Base-by-base conservation (phyloP, 345 rosid genomes). In the Abelmoschus esculentus region DNA sequence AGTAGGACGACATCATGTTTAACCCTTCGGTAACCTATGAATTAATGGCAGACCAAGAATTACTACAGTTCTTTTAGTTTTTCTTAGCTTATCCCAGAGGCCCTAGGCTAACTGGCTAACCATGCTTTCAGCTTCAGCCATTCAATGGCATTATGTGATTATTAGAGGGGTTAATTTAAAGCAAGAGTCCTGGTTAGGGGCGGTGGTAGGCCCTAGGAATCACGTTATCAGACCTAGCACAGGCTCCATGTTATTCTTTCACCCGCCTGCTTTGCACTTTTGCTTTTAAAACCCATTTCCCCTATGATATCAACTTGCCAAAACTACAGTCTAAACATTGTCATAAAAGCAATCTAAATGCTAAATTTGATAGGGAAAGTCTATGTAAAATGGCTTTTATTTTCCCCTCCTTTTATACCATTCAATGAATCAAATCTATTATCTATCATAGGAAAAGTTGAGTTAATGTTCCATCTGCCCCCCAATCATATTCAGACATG, bases 401-500 rank as follows among this genome's bases (percentile, higher is more conserved):
- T 60, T 44, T 29, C 28, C 61, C 18, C 64, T 5, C 53, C 64
- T 3, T 47, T 19, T 57, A 11, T 38, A 77, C 56, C 70, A 70
- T 61, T 72, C 58, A 60, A 67, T 64, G 52, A 78, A 66, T 75
- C 65, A 75, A 72, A 15, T 28, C 74, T 29, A 61, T 54, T 46
- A 15, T 28, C 74, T 29, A 61, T 54, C 53, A 49, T 42, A 7
- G 7, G 78, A 44, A 44, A 46, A 46, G 5, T 80, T 75, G 74
- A 40, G 75, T 75, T 79, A 66, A 78, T 71, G 72, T 73, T 79
- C 73, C 73, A 64, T 40, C 75, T 66, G 46, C 61, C 49, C 60
- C 26, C 67, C 61, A 15, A 44, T 56, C 66, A 64, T 55, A 1
- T 53, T 49, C 14, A 47, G 53, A 47, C 12, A 15, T 47, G 1